Percentiles rank a stretch among this genome's conserved stretches.
These are phyloP conservation scores for Ramicandelaber brevisporus DNA, from an alignment of 192 early-diverging fungal genomes.

Conservation along the genomic window DNA sequence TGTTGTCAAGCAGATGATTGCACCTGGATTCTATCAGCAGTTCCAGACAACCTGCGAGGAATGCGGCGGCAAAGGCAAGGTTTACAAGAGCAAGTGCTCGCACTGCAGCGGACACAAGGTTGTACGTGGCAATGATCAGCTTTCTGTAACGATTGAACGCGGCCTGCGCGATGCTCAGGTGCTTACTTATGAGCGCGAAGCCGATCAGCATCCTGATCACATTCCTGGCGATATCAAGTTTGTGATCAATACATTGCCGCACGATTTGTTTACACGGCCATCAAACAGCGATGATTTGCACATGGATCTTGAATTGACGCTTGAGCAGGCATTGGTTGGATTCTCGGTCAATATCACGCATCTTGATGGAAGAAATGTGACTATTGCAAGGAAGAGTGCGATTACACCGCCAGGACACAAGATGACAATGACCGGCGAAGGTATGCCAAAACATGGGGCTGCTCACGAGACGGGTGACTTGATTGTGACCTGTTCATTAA, in stretches of 20 bases:
- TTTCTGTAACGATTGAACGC: conserved; percentile 52
- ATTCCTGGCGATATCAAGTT: conserved; percentile 75
- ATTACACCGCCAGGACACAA: conserved; percentile 48
- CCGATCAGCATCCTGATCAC: conserved; percentile 72
- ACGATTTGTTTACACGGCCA: conserved; percentile 47
- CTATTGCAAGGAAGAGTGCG: conserved; percentile 18
- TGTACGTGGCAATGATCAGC: conserved; percentile 47
- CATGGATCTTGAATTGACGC: conserved; percentile 43
- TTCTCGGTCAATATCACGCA: conserved; percentile 51
- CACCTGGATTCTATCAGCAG: conserved; percentile 83
- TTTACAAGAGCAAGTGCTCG: conserved; percentile 49
- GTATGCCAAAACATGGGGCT: too few relatives aligned
- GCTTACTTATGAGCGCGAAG: conserved; percentile 66
- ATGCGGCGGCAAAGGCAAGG: conserved; percentile 79
- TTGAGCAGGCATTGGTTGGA: conserved; percentile 56
- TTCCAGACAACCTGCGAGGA: conserved; percentile 78
- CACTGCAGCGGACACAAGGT: conserved; percentile 72
- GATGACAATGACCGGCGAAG: conserved; percentile 48
- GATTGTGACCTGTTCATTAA: too few relatives aligned
- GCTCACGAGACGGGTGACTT: too few relatives aligned
- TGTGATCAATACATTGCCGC: conserved; percentile 33
- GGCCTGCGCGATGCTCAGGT: conserved; percentile 54
- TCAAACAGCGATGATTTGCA: conserved; percentile 51
- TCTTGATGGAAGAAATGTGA: conserved; percentile 43
- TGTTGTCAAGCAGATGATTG: conserved; percentile 63